A percentile compares a stretch with the other conserved stretches of the same genome.
These are phyloP conservation scores for Selenicereus undatus DNA, from an alignment of 148 eudicot species.

Conservation along the genomic window DNA sequence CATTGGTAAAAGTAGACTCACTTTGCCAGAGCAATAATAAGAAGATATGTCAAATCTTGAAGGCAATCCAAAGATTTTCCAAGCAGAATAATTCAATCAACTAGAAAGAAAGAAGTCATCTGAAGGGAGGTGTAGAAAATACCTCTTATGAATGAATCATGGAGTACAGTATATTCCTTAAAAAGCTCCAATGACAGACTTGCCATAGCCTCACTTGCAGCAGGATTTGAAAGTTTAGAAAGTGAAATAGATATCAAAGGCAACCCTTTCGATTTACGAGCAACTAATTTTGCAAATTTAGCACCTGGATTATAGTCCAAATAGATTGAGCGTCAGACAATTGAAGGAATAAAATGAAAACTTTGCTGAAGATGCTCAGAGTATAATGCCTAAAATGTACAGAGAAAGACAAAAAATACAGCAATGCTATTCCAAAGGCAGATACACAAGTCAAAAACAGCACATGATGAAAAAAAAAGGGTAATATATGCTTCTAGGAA, in stretches of 20 bases:
- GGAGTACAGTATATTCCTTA: constrained; percentile 44
- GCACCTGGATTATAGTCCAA: constrained; percentile 41
- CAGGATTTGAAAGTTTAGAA: constrained; percentile 44
- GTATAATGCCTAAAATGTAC: neutral
- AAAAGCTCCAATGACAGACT: constrained; percentile 63
- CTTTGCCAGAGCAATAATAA: neutral
- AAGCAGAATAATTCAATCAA: neutral
- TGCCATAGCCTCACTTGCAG: constrained; percentile 70
- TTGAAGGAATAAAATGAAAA: neutral
- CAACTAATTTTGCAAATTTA: constrained; percentile 60
- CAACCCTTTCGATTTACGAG: constrained; percentile 90
- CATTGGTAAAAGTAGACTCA: neutral
- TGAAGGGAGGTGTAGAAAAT: constrained; percentile 10
- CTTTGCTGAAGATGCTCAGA: neutral
- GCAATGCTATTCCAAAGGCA: neutral
- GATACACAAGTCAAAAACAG: neutral
- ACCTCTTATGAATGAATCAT: constrained; percentile 47
- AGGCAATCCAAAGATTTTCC: neutral
- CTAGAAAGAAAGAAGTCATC: neutral
- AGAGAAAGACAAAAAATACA: neutral
- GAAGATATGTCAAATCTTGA: neutral
- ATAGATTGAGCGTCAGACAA: neutral
- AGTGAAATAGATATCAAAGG: constrained; percentile 64
- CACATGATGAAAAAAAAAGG: neutral
- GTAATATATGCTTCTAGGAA: neutral